A percentile compares a stretch with the other conserved stretches of the same genome.
Conservation (phyloP, 2,329 filamentous ascomycete species). For the Neonectria coccinea region DNA sequence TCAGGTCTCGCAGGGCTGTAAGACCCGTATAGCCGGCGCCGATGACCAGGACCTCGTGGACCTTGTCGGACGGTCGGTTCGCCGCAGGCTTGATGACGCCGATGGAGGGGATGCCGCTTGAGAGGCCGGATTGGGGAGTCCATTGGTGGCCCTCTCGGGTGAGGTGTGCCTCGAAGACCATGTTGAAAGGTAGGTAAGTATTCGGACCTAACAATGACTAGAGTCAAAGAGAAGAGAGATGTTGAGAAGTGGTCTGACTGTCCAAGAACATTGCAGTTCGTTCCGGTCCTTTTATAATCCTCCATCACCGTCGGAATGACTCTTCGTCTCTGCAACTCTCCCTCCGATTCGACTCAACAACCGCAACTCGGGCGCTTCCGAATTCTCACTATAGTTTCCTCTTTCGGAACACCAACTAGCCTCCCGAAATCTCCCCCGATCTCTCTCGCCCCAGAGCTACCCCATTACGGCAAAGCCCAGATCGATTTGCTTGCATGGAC, state of each 20-base stretch:
- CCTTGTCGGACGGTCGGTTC: slow-evolving; percentile 19
- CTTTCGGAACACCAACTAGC: background rate
- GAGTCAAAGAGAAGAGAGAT: background rate
- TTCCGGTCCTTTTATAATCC: slow-evolving; percentile 6
- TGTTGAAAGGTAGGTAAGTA: background rate
- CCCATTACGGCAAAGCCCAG: slow-evolving; percentile 1
- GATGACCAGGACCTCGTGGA: slow-evolving; percentile 29
- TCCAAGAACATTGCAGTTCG: background rate
- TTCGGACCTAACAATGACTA: background rate
- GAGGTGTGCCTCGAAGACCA: slow-evolving; percentile 7
- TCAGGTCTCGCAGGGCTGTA: slow-evolving; percentile 26
- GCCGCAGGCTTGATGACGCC: slow-evolving; percentile 22
- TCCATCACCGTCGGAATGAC: slow-evolving; percentile 1
- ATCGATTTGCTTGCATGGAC: background rate
- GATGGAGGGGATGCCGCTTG: slow-evolving; percentile 24
- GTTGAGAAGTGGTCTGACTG: background rate
- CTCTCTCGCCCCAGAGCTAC: background rate
- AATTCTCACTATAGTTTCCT: slow-evolving; percentile 16
- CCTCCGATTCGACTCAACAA: background rate
- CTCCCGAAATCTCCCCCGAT: background rate
- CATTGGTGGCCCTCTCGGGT: slow-evolving; percentile 30
- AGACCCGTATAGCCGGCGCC: slow-evolving; percentile 29
- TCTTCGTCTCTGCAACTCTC: slow-evolving; percentile 4
- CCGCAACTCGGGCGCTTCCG: background rate
- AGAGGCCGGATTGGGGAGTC: slow-evolving; percentile 20